Conservation (phyloP, 169 alveolate genomes). For the Cryptosporidium sp. region DNA sequence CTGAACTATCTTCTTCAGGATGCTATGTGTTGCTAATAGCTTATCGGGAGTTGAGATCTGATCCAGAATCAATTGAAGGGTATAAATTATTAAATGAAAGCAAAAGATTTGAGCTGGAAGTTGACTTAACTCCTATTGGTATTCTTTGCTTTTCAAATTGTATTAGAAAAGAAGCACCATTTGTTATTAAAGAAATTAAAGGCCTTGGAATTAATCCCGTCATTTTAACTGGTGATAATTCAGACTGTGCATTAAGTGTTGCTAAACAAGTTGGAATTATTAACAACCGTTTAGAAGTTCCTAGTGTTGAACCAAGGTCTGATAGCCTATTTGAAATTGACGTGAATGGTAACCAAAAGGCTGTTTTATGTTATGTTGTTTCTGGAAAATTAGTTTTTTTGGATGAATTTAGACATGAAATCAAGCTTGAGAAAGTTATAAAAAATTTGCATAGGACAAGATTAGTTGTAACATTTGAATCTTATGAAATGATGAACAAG, state of each 20-base stretch:
- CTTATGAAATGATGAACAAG: slow-evolving; percentile 17
- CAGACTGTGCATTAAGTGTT: slow-evolving; percentile 35
- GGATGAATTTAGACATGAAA: slow-evolving; percentile 17
- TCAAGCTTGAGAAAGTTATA: slow-evolving; percentile 2
- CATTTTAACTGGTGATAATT: slow-evolving; percentile 48
- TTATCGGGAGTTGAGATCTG: slow-evolving; percentile 26
- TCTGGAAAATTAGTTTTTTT: slow-evolving; percentile 29
- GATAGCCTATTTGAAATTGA: background rate
- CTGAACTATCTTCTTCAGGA: slow-evolving; percentile 28
- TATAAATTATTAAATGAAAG: background rate
- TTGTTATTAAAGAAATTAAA: slow-evolving; percentile 11
- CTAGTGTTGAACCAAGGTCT: background rate
- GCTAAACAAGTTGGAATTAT: slow-evolving; percentile 54
- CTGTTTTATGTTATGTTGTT: background rate
- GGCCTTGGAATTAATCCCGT: slow-evolving; percentile 39
- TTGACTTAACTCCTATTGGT: slow-evolving; percentile 24
- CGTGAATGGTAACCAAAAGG: background rate
- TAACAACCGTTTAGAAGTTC: background rate
- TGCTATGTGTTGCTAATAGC: slow-evolving; percentile 28
- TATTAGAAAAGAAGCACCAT: slow-evolving; percentile 24
- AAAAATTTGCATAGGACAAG: background rate
- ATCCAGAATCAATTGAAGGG: background rate
- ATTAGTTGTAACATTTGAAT: slow-evolving; percentile 33
- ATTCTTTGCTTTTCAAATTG: slow-evolving; percentile 55
- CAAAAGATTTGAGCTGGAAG: background rate